Conservation (phyloP, 2,329 filamentous ascomycete genomes). For the Arthrobotrys sphaeroides region DNA sequence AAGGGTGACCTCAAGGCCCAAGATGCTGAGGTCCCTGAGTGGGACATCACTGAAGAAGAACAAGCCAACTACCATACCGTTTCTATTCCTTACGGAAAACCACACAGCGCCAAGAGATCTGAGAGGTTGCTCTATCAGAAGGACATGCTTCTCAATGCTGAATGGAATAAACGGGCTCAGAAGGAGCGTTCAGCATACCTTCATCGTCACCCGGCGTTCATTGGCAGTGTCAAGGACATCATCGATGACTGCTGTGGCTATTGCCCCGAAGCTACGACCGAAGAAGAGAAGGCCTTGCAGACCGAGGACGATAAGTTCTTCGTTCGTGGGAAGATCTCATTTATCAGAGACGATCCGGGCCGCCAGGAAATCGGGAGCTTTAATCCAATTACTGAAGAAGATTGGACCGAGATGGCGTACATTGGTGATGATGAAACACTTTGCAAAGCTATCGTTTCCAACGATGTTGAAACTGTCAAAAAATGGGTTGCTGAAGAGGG, state of each 20-base stretch:
- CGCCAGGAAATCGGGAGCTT: conserved; percentile 73
- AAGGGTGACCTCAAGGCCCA: conserved; percentile 73
- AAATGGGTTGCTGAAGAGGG: conserved; percentile 75
- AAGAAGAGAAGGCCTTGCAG: conserved; percentile 75
- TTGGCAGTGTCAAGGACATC: conserved; percentile 78
- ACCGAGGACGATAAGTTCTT: conserved; percentile 76
- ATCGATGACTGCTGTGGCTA: conserved; percentile 82
- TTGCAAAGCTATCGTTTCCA: conserved; percentile 82
- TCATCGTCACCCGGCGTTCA: conserved; percentile 83
- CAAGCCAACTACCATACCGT: conserved; percentile 83
- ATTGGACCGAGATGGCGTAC: conserved; percentile 76
- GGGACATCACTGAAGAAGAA: conserved; percentile 76
- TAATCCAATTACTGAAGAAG: conserved; percentile 49
- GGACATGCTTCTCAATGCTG: conserved; percentile 82
- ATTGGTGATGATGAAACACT: conserved; percentile 79
- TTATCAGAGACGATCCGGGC: conserved; percentile 83
- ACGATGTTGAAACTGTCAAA: conserved; percentile 74
- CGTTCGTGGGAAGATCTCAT: conserved; percentile 76
- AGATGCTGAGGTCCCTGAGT: conserved; percentile 80
- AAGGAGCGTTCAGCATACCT: conserved; percentile 76
- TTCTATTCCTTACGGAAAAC: conserved; percentile 72
- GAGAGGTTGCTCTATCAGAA: conserved; percentile 84
- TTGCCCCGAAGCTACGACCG: conserved; percentile 75
- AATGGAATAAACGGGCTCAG: conserved; percentile 76
- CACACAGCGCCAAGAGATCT: conserved; percentile 72